phyloP scores from a whole-genome alignment of 176 grass and related monocot species.

The Oryza glumipatula region DNA sequence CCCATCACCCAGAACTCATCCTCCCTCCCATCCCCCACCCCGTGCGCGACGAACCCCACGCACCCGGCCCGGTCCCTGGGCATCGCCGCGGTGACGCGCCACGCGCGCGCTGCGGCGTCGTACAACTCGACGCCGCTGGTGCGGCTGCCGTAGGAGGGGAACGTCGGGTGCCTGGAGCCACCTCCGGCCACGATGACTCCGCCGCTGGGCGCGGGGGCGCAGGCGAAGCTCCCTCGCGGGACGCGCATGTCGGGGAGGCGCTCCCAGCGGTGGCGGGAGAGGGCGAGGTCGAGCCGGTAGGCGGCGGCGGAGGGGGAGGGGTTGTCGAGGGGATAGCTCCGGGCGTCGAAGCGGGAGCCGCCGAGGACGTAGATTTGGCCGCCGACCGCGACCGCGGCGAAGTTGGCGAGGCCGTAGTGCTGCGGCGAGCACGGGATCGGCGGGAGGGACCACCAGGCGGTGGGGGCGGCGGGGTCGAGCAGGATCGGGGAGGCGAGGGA shows the following conservation, averaged over 20 bases:
- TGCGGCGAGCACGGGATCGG: constrained; percentile 76
- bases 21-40: constrained; percentile 47
- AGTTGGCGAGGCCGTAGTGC: constrained; percentile 72
- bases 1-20: constrained; percentile 99
- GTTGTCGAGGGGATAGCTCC: constrained; percentile 69
- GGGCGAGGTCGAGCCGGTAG: constrained; percentile 67
- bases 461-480: constrained; percentile 66
- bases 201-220: constrained; percentile 34
- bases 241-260: constrained; percentile 69
- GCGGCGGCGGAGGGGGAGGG: constrained; percentile 65
- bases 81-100: constrained; percentile 54
- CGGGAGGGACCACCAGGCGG: constrained; percentile 64
- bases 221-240: constrained; percentile 82
- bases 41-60: constrained; percentile 58
- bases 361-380: constrained; percentile 78
- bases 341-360: constrained; percentile 85
- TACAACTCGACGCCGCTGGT: constrained; percentile 71
- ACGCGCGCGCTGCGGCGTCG: constrained; percentile 43
- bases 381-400: constrained; percentile 51
- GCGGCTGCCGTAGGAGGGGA: constrained; percentile 72
- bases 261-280: constrained; percentile 56
- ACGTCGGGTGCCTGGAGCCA: constrained; percentile 72
- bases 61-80: constrained; percentile 76
- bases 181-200: constrained; percentile 73
- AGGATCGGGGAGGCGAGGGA: constrained; percentile 71